Conservation (phyloP, 2,329 filamentous ascomycete species). For the Sphaerulina vaccinii region DNA sequence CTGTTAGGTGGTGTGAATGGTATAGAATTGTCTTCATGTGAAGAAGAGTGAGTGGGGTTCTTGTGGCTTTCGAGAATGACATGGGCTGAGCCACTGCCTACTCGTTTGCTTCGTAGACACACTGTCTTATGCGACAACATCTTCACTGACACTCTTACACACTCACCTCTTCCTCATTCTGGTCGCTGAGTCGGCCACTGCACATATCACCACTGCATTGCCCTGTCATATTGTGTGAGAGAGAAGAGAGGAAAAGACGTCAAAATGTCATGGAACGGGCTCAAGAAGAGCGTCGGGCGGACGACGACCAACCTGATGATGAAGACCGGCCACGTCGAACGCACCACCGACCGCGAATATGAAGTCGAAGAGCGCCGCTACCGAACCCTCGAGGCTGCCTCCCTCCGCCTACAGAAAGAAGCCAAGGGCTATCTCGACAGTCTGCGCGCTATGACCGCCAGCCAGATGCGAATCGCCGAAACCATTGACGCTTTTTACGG, state of each 20-base stretch:
- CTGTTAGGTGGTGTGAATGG: not conserved
- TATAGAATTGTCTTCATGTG: slow-evolving; percentile 7
- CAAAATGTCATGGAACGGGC: slow-evolving; percentile 61
- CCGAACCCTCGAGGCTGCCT: slow-evolving; percentile 94
- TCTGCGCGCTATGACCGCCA: slow-evolving; percentile 96
- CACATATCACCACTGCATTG: not conserved
- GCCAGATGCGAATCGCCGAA: slow-evolving; percentile 98
- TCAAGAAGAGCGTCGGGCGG: slow-evolving; percentile 69
- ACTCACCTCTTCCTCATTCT: not conserved
- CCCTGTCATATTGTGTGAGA: not conserved
- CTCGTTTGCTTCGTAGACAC: not conserved
- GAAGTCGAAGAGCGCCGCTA: slow-evolving; percentile 92
- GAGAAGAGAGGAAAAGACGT: slow-evolving; percentile 21
- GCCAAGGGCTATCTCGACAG: slow-evolving; percentile 98
- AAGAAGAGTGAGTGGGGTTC: slow-evolving; percentile 9
- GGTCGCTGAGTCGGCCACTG: not conserved
- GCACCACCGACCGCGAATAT: slow-evolving; percentile 97
- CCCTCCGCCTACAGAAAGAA: slow-evolving; percentile 90
- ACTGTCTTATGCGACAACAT: not conserved
- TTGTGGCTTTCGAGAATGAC: not conserved
- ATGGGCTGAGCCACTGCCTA: not conserved
- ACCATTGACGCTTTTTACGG: slow-evolving; percentile 99
- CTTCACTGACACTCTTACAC: not conserved
- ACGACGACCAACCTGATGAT: slow-evolving; percentile 99
- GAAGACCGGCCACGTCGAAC: slow-evolving; percentile 98